These are phyloP conservation scores for Diaporthe vexans DNA, from an alignment of 2,329 filamentous ascomycete genomes.

Conservation along the genomic window DNA sequence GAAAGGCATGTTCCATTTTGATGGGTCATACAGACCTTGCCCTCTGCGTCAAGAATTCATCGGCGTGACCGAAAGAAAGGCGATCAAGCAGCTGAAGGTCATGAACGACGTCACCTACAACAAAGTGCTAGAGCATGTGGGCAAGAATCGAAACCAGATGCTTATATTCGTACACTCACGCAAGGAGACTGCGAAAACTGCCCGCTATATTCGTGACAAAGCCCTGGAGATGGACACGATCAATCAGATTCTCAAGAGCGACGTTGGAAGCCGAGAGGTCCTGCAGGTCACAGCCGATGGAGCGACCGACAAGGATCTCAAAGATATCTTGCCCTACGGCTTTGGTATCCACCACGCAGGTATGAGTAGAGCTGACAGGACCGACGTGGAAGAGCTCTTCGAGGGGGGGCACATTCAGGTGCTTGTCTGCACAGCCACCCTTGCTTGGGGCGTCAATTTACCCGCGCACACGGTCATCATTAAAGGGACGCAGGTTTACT, in stretches of 20 bases:
- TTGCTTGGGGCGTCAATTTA: conserved; percentile 98
- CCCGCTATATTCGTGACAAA: conserved; percentile 95
- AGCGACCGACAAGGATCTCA: conserved; percentile 88
- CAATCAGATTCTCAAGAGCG: conserved; percentile 92
- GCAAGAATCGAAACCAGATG: conserved; percentile 95
- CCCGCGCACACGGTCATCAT: conserved; percentile 99
- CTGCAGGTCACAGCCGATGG: conserved; percentile 86
- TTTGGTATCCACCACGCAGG: conserved; percentile 99
- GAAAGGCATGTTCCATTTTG: conserved; percentile 95
- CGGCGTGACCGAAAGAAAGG: conserved; percentile 96
- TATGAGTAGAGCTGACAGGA: conserved; percentile 95
- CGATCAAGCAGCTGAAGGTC: conserved; percentile 98
- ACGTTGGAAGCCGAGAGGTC: conserved; percentile 92
- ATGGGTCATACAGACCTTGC: conserved; percentile 93
- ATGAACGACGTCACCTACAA: conserved; percentile 99
- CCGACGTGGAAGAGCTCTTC: conserved; percentile 95
- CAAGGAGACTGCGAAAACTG: conserved; percentile 98
- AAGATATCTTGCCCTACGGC: conserved; percentile 94
- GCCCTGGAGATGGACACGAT: conserved; percentile 98
- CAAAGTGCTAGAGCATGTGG: conserved; percentile 97
- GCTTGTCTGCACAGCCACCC: conserved; percentile 95
- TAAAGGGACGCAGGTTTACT: conserved; percentile 98
- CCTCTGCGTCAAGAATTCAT: conserved; percentile 97
- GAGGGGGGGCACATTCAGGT: conserved; percentile 93
- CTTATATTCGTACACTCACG: conserved; percentile 98